Conservation (phyloP, 2,329 filamentous ascomycete genomes). For the Fusarium dlaminii region DNA sequence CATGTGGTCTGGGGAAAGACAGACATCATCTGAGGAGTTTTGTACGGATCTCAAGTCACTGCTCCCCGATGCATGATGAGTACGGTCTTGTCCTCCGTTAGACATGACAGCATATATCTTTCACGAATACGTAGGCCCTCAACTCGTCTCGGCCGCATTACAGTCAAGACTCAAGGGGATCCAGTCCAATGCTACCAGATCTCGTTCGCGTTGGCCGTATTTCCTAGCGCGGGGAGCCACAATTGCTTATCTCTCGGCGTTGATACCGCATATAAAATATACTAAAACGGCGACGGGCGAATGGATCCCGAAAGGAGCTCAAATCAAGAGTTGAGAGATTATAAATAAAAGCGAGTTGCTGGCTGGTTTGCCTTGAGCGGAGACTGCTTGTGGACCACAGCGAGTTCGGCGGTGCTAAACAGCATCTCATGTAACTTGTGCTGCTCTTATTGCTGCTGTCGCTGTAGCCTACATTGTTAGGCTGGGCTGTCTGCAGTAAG, state of each 20-base stretch:
- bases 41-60: constrained; percentile 13
- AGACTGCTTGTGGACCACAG: constrained; percentile 34
- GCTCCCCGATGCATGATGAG: constrained; percentile 6
- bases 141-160: constrained; percentile 19
- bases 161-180: constrained; percentile 1
- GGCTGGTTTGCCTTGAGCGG: constrained; percentile 22
- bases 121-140: constrained; percentile 1
- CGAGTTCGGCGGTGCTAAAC: constrained; percentile 38
- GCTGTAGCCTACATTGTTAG: not conserved
- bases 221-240: constrained; percentile 34
- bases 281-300: constrained; percentile 27
- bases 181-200: constrained; percentile 8
- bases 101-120: not conserved
- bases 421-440: constrained; percentile 3
- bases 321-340: constrained; percentile 41
- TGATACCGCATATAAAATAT: constrained; percentile 9
- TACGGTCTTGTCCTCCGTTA: constrained; percentile 23
- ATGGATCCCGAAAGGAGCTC: constrained; percentile 30
- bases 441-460: not conserved
- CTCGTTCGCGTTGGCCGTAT: constrained; percentile 25
- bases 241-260: constrained; percentile 38
- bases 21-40: constrained; percentile 12
- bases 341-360: constrained; percentile 44
- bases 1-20: constrained; percentile 11
- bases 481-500: not conserved